Percentiles rank a stretch among this genome's conserved stretches.
phyloP scores from a whole-genome alignment of 345 rosid species.

The Citrus cavaleriei region DNA sequence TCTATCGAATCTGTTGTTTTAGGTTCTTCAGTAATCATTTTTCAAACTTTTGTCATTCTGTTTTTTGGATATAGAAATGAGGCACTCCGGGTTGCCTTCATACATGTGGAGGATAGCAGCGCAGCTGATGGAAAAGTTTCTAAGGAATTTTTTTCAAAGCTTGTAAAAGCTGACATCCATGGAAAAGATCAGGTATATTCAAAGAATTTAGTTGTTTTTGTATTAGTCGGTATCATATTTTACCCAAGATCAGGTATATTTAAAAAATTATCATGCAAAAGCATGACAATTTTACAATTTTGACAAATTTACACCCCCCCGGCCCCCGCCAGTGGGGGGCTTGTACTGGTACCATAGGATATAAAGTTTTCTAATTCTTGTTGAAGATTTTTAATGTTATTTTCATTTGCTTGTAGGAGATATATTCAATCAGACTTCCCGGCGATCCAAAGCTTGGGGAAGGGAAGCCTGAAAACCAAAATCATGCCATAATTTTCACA shows the following conservation, averaged over 20 bases:
- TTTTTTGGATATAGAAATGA: constrained; percentile 57
- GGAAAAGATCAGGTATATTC: constrained; percentile 94
- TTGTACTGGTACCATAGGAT: no score
- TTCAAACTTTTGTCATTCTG: not conserved
- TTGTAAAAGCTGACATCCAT: constrained; percentile 93
- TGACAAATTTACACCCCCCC: not conserved
- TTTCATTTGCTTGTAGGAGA: constrained; percentile 48
- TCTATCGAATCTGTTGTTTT: not conserved
- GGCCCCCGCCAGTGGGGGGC: no score
- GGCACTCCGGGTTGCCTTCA: constrained; percentile 97
- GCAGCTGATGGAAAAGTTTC: constrained; percentile 44
- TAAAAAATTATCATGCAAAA: not conserved
- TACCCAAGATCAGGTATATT: not conserved
- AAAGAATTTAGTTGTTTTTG: not conserved
- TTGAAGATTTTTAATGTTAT: not conserved
- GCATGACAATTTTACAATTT: not conserved
- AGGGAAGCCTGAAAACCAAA: constrained; percentile 99
- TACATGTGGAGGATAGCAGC: constrained; percentile 79
- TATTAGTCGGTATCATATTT: not conserved
- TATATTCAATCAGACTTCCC: constrained; percentile 91
- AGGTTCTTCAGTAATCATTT: not conserved
- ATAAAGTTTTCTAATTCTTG: not conserved
- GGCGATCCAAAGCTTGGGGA: constrained; percentile 98
- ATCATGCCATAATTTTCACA: constrained; percentile 91
- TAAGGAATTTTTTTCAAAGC: constrained; percentile 77